These are phyloP conservation scores for Clathrospora elynae DNA, from an alignment of 2,329 filamentous ascomycete species.

Conservation along the genomic window DNA sequence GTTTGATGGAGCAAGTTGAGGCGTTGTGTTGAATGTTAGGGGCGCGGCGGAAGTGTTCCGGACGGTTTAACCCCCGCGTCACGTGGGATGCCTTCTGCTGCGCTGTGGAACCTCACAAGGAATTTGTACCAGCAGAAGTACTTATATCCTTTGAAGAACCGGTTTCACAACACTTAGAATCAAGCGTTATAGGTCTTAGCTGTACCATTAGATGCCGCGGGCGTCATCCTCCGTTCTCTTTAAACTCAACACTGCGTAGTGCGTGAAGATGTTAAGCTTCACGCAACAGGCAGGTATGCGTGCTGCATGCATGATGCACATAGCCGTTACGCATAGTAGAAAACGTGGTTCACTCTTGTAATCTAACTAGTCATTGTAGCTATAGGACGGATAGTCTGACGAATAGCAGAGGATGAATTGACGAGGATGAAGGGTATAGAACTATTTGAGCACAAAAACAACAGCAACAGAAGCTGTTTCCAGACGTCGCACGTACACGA, in stretches of 20 bases:
- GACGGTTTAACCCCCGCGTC: slow-evolving; percentile 8
- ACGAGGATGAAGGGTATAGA: slow-evolving; percentile 16
- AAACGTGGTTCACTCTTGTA: background rate
- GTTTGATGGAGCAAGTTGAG: slow-evolving; percentile 14
- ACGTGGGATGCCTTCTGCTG: slow-evolving; percentile 8
- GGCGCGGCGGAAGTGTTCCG: slow-evolving; percentile 8
- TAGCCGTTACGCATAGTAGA: background rate
- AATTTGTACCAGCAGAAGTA: background rate
- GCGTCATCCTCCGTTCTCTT: slow-evolving; percentile 5
- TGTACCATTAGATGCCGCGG: background rate
- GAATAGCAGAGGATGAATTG: background rate
- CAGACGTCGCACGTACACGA: background rate
- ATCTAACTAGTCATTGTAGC: background rate
- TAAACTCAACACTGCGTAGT: no score
- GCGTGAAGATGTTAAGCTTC: background rate
- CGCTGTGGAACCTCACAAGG: background rate
- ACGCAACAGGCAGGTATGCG: background rate
- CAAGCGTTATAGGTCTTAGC: background rate
- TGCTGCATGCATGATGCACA: slow-evolving; percentile 1
- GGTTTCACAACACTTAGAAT: background rate
- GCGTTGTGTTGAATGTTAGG: slow-evolving; percentile 4
- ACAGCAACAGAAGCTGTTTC: slow-evolving; percentile 1
- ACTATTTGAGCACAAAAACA: slow-evolving; percentile 8
- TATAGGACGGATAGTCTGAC: background rate
- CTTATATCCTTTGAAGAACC: background rate